These are phyloP conservation scores for Phytophthora hybrid DNA, from an alignment of 352 stramenopile genomes.

Conservation along the genomic window DNA sequence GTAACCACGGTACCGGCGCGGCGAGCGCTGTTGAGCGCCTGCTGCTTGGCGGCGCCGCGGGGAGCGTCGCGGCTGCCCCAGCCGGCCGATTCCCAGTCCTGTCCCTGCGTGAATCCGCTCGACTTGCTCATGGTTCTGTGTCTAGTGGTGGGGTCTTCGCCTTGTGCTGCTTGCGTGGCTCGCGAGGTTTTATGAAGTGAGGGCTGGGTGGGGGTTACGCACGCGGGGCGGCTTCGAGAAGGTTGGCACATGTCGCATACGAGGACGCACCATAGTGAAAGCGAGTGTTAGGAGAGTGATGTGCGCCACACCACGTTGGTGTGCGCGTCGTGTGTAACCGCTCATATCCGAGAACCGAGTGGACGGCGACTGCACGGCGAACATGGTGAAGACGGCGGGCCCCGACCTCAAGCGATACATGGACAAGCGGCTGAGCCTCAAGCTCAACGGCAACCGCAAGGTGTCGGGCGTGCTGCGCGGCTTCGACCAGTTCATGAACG, in stretches of 20 bases:
- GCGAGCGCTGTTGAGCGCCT: slow-evolving; percentile 77
- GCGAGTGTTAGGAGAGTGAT: not conserved
- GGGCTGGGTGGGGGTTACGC: slow-evolving; percentile 19
- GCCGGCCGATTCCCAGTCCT: slow-evolving; percentile 79
- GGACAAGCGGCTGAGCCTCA: slow-evolving; percentile 96
- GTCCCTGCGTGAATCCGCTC: slow-evolving; percentile 75
- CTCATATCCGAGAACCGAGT: slow-evolving; percentile 2
- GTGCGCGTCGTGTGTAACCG: slow-evolving; percentile 15
- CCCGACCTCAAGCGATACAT: slow-evolving; percentile 93
- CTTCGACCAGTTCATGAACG: slow-evolving; percentile 98
- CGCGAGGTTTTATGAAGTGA: slow-evolving; percentile 35
- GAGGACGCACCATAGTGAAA: slow-evolving; percentile 23
- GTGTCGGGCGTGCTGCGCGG: slow-evolving; percentile 93
- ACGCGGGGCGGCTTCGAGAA: slow-evolving; percentile 27
- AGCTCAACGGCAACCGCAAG: slow-evolving; percentile 96
- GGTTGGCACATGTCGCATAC: slow-evolving; percentile 19
- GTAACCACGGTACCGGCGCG: slow-evolving; percentile 77
- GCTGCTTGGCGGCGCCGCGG: slow-evolving; percentile 68
- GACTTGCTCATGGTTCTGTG: slow-evolving; percentile 36
- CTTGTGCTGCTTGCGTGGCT: slow-evolving; percentile 22
- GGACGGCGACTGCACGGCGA: slow-evolving; percentile 25
- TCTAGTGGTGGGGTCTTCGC: slow-evolving; percentile 20
- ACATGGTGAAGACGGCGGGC: slow-evolving; percentile 81
- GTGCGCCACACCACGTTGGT: slow-evolving; percentile 21
- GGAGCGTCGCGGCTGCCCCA: slow-evolving; percentile 77